Evolutionary conservation across 345 rosid genomes (phyloP), one percentile per base, ranked within the genome.

Genomic region (Gossypium herbaceum): DNA sequence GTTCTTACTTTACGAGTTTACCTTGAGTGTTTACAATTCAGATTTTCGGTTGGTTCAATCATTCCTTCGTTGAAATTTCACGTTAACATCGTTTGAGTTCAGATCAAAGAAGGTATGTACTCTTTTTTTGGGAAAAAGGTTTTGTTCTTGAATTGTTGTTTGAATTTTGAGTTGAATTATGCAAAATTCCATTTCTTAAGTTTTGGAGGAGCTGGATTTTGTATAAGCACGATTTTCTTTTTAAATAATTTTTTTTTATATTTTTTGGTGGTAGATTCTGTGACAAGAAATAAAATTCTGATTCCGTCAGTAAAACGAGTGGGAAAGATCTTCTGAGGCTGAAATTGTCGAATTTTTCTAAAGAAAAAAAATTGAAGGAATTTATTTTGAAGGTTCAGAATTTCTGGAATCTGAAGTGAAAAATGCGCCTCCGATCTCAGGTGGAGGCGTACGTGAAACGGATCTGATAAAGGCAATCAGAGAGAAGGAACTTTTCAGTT

Each of bases 381-480:
- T 64, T 41, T n/a, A 48, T n/a, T 64, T 64, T 64, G 9, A 3
- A 10, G 16, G 51, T 71, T 34, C 50, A 34, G 51, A 61, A 52
- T n/a, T 73, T 73, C n/a, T 10, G 41, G 19, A 50, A 27, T 55
- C 62, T 29, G 17, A 63, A 27, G 20, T 43, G 27, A 71, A 48
- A 54, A 75, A 71, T 81, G 86, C 63, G 57, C 78, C 43, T 68
- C 83, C 74, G 83, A 81, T 82, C 87, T 82, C 79, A 20, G 78
- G 76, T 68, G 78, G 70, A 77, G 74, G 60, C 54, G 65, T 29
- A 55, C 7, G 54, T 13, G 8, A 78, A 72, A 76, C 84, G 75
- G 91, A 88, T 88, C 91, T 85, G 84, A 76, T 71, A 59, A 16
- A 16, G 3, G 65, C 50, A 62, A 62, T 20, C 44, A 15, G 20